Evolutionary conservation across 2,329 filamentous ascomycete species (phyloP).

Genomic region (Aspergillus persii): DNA sequence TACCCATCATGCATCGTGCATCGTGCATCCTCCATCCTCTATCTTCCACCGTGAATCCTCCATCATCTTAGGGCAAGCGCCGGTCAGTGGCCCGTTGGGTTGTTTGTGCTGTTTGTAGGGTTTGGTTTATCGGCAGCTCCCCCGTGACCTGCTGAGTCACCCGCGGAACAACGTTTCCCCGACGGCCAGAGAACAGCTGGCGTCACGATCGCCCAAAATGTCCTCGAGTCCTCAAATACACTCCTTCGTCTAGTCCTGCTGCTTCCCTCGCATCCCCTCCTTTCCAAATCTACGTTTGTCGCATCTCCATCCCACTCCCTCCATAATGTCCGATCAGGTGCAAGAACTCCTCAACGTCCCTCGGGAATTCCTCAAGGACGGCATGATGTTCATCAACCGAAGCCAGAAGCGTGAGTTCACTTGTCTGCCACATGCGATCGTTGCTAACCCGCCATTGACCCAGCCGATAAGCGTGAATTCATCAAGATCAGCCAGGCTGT

Average conservation of each 20-base stretch:
- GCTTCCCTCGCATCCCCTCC: constrained; percentile 1
- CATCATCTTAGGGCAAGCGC: no score
- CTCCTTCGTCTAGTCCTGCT: not conserved
- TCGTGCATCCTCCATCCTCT: no score
- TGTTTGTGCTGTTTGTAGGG: no score
- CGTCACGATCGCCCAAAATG: constrained; percentile 1
- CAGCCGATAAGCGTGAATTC: constrained; percentile 60
- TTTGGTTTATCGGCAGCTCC: no score
- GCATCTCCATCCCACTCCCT: not conserved
- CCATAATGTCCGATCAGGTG: constrained; percentile 23
- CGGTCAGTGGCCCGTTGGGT: no score
- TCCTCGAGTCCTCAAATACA: not conserved
- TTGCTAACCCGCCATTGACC: constrained; percentile 9
- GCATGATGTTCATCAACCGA: constrained; percentile 22
- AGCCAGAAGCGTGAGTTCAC: constrained; percentile 23
- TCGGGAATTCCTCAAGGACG: constrained; percentile 22
- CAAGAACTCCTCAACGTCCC: constrained; percentile 24
- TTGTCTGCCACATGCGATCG: not conserved
- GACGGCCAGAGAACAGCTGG: not conserved
- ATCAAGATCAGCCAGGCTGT: constrained; percentile 61
- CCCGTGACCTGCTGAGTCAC: no score
- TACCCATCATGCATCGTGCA: no score
- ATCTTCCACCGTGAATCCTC: no score
- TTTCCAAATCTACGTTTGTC: not conserved
- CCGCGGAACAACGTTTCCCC: not conserved